phyloP scores from a whole-genome alignment of 371 early-diverging fungal species.

The Mortierella sp. region DNA sequence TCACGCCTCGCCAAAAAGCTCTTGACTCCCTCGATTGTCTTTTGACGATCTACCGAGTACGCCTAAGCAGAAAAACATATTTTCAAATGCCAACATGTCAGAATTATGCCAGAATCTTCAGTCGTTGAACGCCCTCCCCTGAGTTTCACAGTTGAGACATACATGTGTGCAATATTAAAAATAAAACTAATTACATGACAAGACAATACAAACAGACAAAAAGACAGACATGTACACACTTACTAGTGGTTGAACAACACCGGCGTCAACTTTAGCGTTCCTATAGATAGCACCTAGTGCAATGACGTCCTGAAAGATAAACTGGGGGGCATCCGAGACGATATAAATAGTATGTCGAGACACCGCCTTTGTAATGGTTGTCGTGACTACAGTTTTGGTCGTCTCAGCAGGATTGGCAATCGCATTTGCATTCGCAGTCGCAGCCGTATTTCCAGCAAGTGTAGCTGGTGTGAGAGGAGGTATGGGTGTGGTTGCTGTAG shows the following conservation, averaged over 20 bases:
- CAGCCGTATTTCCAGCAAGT: not conserved
- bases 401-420: not conserved
- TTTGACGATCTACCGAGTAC: constrained; percentile 59
- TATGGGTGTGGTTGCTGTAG: not conserved
- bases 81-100: no score
- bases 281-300: constrained; percentile 68
- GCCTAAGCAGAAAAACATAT: not conserved
- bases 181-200: not conserved
- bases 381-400: not conserved
- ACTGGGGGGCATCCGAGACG: constrained; percentile 73
- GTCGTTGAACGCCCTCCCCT: no score
- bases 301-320: constrained; percentile 75
- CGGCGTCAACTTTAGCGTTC: constrained; percentile 75
- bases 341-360: constrained; percentile 72
- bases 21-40: constrained; percentile 64
- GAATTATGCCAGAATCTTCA: not conserved
- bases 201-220: not conserved
- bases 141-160: not conserved
- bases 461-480: not conserved
- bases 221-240: not conserved
- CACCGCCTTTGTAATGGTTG: not conserved
- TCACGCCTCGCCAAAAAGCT: constrained; percentile 63
- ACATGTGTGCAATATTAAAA: not conserved
- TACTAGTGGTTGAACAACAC: constrained; percentile 76
- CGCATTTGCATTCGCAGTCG: not conserved